Evolutionary conservation across 2,329 filamentous ascomycete species (phyloP), one percentile per base, ranked within the genome.

Genomic region (Alternaria ventricosa): DNA sequence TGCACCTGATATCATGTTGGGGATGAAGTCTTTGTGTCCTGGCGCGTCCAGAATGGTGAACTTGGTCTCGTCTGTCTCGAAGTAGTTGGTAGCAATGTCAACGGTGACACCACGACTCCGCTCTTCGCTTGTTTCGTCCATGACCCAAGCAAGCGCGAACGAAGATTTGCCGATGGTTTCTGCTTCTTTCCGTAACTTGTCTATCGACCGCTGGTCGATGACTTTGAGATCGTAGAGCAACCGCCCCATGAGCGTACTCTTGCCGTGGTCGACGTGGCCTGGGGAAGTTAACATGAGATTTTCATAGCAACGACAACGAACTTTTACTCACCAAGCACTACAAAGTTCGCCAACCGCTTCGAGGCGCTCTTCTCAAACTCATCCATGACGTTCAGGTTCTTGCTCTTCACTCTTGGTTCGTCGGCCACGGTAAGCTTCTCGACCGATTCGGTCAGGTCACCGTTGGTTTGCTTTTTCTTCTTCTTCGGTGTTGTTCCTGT

Each of bases 1-100:
- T 4, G 95, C 94, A 13, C 96, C 96, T 3, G 95, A 95, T 78
- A 99, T 97, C 96, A 99, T 99, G 79, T 97, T 99, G 1, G 96
- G 96, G 20, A 99, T 94, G 76, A 98, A 99, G 78, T 99, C 96
- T 64, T 90, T 88, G 80, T 99, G 96, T 0, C 96, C 96, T 0
- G 96, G 96, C 0, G 96, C 95, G 78, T 99, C 96, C 5, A 99
- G 86, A 49, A 99, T 97, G 1, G 96, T 98, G 75, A 98, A 98
- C 11, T 87, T 87, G 0, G 93, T 96, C 55, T 87, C 91, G 1
- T 92, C 89, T 0, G 96, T 99, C 76, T 96, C 92, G 75, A 99
- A 99, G 68, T 94, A 90, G 77, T 97, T 97, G 18, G 92, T 97
- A 9, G 96, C 95, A 74, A 98, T 96, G 77, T 99, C 96, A 53